Conservation (phyloP, 305 asterid species). For the Nicotiana rustica region DNA sequence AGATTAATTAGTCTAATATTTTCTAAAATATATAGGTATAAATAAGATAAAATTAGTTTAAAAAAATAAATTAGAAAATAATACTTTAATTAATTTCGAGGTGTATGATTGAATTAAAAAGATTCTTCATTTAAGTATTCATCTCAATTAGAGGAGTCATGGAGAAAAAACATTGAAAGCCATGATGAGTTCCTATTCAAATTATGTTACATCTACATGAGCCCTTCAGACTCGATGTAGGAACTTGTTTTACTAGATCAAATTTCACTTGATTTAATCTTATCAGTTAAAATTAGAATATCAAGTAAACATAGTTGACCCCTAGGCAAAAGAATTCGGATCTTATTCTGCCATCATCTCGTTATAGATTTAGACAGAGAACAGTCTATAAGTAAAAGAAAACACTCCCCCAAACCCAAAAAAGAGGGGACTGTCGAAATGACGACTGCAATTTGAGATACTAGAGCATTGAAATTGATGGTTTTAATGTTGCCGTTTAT, state of each 20-base stretch:
- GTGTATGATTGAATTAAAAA: too few relatives aligned
- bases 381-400: not conserved
- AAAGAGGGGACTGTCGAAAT: not conserved
- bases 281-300: not conserved
- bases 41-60: too few relatives aligned
- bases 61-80: too few relatives aligned
- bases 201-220: too few relatives aligned
- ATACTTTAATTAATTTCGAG: too few relatives aligned
- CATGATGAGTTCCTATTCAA: too few relatives aligned
- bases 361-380: not conserved
- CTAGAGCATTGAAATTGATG: not conserved
- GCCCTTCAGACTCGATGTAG: not conserved
- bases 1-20: too few relatives aligned
- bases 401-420: not conserved
- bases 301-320: not conserved
- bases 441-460: slow-evolving; percentile 4
- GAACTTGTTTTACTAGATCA: not conserved
- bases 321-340: slow-evolving; percentile 11
- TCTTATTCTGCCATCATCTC: not conserved
- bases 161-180: too few relatives aligned
- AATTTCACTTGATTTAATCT: not conserved
- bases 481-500: not conserved
- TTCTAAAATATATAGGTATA: too few relatives aligned
- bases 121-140: too few relatives aligned
- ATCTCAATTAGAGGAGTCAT: too few relatives aligned